These are phyloP conservation scores for Kazachstania bromeliacearum DNA, from an alignment of 805 yeast genomes.

Conservation along the genomic window DNA sequence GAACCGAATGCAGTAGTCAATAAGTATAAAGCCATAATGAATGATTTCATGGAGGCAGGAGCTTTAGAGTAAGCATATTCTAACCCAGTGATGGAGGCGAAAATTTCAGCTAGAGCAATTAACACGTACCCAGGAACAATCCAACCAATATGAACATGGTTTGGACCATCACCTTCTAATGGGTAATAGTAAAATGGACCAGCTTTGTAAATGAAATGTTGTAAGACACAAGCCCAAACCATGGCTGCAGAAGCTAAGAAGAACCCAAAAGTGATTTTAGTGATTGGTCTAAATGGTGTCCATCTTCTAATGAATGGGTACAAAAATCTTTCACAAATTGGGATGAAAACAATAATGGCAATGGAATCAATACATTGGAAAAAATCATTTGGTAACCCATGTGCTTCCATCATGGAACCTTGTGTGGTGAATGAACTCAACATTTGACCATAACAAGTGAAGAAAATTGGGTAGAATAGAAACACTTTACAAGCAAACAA, in stretches of 20 bases:
- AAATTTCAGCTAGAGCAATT: slow-evolving; percentile 66
- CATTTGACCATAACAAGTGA: slow-evolving; percentile 71
- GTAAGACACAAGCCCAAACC: slow-evolving; percentile 70
- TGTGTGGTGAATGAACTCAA: slow-evolving; percentile 62
- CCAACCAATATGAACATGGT: slow-evolving; percentile 52
- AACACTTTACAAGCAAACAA: slow-evolving; percentile 66
- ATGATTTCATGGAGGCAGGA: slow-evolving; percentile 44
- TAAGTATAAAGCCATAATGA: slow-evolving; percentile 46
- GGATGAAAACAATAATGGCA: slow-evolving; percentile 68
- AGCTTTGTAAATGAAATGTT: slow-evolving; percentile 54
- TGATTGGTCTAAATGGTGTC: slow-evolving; percentile 56
- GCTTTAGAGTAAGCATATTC: slow-evolving; percentile 83
- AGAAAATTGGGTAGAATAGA: slow-evolving; percentile 59
- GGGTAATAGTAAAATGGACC: slow-evolving; percentile 71
- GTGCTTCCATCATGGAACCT: slow-evolving; percentile 64
- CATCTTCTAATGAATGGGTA: slow-evolving; percentile 44
- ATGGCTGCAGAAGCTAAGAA: slow-evolving; percentile 53
- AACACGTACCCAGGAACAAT: slow-evolving; percentile 60
- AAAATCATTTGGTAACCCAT: slow-evolving; percentile 74
- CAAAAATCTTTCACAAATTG: slow-evolving; percentile 52
- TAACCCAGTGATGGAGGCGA: slow-evolving; percentile 72
- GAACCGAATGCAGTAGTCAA: slow-evolving; percentile 70
- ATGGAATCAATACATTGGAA: slow-evolving; percentile 69
- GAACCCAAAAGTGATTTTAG: slow-evolving; percentile 65
- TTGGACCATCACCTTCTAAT: slow-evolving; percentile 29